Evolutionary conservation across 805 yeast species (phyloP), one percentile per base, ranked within the genome.

Genomic region (Ogataea nakhonphanomensis): DNA sequence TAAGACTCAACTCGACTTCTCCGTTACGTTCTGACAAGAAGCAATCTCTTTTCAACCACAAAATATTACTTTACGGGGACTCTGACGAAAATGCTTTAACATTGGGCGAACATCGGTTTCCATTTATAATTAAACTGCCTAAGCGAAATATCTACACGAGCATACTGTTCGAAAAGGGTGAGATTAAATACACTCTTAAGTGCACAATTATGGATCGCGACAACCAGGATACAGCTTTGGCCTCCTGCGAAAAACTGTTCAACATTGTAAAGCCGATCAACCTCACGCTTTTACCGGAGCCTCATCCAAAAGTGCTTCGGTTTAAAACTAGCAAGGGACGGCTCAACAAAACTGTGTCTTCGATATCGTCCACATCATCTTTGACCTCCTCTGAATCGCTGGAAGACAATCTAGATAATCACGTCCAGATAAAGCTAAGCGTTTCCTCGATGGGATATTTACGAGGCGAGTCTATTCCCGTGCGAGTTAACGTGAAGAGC

Each of bases 81-180:
- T 41, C 55, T 8, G 44, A 45, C 34, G 53, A 50, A 50, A 38
- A 33, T 15, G 57, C 57, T n/a, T 58, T 84, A n/a, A 74, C 78
- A 13, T 78, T 79, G 53, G 96, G 96, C 30, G 91, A 85, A 55
- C 96, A 89, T 61, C 65, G 86, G 25, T 89, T 90, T 57, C 95
- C 95, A 14, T 90, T 89, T 56, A 76, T 83, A 34, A 84, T 89
- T 30, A 81, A 78, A 50, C 69, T 89, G n/a, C 96, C 96, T 1
- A 73, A 72, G 50, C 78, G 76, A 48, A 75, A 84, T 48, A 73
- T 86, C 3, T 81, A 71, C 59, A 84, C 93, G 15, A 79, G 88
- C 36, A 74, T 89, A 20, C 81, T 79, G 48, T 89, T 89, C 52
- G 96, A 90, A 50, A 79, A 80, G 52, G 96, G 97, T n/a, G 75